These are phyloP conservation scores for Cytauxzoon felis DNA, from an alignment of 169 alveolate genomes.

Conservation along the genomic window DNA sequence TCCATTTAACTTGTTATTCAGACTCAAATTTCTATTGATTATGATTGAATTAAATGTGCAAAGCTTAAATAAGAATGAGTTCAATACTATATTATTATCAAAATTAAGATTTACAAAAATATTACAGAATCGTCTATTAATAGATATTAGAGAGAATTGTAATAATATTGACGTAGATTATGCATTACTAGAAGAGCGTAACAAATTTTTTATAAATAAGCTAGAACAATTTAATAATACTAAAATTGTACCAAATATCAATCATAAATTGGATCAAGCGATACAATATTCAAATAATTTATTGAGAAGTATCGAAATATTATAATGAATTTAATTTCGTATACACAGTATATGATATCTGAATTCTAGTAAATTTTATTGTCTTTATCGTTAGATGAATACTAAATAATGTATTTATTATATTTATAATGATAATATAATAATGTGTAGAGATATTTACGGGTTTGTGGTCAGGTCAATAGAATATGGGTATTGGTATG, in stretches of 20 bases:
- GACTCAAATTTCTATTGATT: conserved; percentile 29
- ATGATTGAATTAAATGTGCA: conserved; percentile 48
- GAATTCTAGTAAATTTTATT: too few species aligned
- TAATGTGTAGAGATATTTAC: too few species aligned
- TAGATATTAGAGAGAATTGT: background rate
- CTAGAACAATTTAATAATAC: background rate
- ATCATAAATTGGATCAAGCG: background rate
- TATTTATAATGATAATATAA: too few species aligned
- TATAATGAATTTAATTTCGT: too few species aligned
- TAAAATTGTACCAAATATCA: background rate
- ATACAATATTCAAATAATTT: background rate
- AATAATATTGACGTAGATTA: background rate
- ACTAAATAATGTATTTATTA: too few species aligned
- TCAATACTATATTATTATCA: conserved; percentile 43
- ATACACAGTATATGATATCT: too few species aligned
- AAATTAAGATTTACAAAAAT: conserved; percentile 53
- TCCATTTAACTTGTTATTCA: background rate
- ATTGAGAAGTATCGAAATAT: background rate
- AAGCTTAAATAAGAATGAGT: conserved; percentile 38
- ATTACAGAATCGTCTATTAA: conserved; percentile 4
- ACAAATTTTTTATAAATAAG: background rate
- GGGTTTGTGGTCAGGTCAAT: too few species aligned
- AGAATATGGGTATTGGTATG: too few species aligned
- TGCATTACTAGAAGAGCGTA: background rate
- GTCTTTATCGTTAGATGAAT: too few species aligned